A percentile compares a stretch with the other conserved stretches of the same genome.
phyloP scores from a whole-genome alignment of 2,329 filamentous ascomycete species.

The Ophiostoma populinum region DNA sequence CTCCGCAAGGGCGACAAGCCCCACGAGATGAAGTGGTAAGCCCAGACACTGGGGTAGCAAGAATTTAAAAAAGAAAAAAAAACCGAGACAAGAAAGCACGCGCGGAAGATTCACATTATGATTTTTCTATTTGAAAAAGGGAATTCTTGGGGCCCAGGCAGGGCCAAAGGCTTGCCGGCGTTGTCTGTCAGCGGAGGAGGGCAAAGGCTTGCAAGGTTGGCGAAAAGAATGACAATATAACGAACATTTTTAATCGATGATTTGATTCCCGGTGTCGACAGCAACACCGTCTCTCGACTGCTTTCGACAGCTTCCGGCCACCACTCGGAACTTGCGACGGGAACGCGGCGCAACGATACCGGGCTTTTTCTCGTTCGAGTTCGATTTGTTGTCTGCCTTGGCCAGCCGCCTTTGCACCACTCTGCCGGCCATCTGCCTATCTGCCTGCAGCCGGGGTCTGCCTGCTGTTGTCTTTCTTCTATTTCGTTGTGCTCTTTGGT shows the following conservation, averaged over 20 bases:
- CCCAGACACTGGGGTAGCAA: slow-evolving; percentile 4
- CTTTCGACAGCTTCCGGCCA: too few relatives aligned
- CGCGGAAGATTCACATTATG: slow-evolving; percentile 1
- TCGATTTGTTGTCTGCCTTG: too few relatives aligned
- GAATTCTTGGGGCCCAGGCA: background rate
- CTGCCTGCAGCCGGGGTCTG: too few relatives aligned
- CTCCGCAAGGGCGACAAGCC: slow-evolving; percentile 98
- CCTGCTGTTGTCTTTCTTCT: too few relatives aligned
- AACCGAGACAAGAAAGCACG: slow-evolving; percentile 3
- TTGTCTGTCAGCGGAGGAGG: too few relatives aligned
- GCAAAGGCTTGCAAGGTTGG: background rate
- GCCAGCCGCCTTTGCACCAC: too few relatives aligned
- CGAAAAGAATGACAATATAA: slow-evolving; percentile 3
- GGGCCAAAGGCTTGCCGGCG: too few relatives aligned
- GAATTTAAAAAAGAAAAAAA: slow-evolving; percentile 1
- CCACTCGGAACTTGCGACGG: background rate
- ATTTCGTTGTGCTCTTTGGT: too few relatives aligned
- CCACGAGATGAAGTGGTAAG: slow-evolving; percentile 99
- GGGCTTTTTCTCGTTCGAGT: too few relatives aligned
- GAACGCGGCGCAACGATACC: too few relatives aligned
- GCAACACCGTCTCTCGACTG: too few relatives aligned
- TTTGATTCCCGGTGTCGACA: slow-evolving; percentile 4
- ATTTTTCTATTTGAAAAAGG: slow-evolving; percentile 3
- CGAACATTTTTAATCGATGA: slow-evolving; percentile 4
- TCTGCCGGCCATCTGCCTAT: too few relatives aligned